phyloP scores from a whole-genome alignment of 192 early-diverging fungal species.

The Geranomyces michiganensis region DNA sequence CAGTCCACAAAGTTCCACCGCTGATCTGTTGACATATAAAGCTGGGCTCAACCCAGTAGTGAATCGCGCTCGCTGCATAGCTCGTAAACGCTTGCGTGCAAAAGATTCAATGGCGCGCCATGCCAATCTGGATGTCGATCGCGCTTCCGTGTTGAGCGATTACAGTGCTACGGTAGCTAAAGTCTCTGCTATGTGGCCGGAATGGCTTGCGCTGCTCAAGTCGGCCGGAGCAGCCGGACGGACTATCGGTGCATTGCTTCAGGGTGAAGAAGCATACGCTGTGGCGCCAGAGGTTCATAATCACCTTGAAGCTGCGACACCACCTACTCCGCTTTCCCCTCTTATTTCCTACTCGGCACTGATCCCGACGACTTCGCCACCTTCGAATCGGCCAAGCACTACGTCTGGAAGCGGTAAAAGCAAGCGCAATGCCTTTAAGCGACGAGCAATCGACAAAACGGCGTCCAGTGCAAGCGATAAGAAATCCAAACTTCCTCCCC shows the following conservation, averaged over 20 bases:
- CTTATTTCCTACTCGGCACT: not conserved
- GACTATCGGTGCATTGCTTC: not conserved
- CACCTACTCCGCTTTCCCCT: not conserved
- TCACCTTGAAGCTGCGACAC: not conserved
- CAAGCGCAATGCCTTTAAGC: not conserved
- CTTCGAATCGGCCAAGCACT: not conserved
- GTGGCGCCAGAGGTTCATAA: not conserved
- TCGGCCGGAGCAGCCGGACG: not conserved
- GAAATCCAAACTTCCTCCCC: not conserved
- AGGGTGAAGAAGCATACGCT: not conserved
- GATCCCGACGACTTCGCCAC: not conserved
- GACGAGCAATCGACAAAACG: not conserved
- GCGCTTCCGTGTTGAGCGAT: not conserved
- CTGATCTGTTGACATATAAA: conserved; percentile 2
- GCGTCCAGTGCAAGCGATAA: not conserved
- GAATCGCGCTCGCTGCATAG: conserved; percentile 11
- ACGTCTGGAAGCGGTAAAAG: not conserved
- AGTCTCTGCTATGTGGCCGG: not conserved
- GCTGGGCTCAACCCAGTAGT: conserved; percentile 13
- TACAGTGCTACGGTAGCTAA: not conserved
- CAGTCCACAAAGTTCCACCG: not conserved
- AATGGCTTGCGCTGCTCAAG: not conserved
- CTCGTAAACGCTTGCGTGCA: not conserved
- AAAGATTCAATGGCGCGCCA: not conserved
- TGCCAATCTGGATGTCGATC: not conserved